Conservation (phyloP, 305 asterid species). For the Ilex paraguariensis region DNA sequence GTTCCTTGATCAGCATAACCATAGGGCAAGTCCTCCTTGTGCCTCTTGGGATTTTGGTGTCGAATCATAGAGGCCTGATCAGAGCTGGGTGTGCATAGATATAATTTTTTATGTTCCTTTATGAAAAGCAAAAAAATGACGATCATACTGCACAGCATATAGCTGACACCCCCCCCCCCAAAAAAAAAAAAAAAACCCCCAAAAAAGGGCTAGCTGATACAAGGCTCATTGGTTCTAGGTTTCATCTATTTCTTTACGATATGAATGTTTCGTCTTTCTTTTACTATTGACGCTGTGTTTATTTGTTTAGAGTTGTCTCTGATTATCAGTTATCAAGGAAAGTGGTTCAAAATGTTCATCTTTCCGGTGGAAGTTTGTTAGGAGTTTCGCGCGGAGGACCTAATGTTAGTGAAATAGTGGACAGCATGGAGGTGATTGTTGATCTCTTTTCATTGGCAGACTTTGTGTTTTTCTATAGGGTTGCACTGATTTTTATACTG, state of each 20-base stretch:
- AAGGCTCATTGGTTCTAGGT: neutral
- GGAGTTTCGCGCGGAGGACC: constrained; percentile 99
- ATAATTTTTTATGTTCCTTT: no score
- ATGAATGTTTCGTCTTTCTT: no score
- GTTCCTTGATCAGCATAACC: no score
- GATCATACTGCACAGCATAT: neutral
- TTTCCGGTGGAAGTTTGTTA: constrained; percentile 94
- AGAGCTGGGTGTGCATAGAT: no score
- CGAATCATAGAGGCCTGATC: no score
- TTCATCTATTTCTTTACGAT: no score
- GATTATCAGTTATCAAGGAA: constrained; percentile 70
- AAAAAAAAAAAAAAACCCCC: fast-evolving
- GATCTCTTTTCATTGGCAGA: constrained; percentile 1
- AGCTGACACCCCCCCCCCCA: neutral
- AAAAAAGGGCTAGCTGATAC: neutral
- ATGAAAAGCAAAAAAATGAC: neutral
- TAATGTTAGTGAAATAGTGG: constrained; percentile 72
- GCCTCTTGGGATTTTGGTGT: no score
- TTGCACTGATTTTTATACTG: no score
- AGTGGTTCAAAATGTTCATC: constrained; percentile 91
- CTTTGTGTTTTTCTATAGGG: neutral
- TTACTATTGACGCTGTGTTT: no score
- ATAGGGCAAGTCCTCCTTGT: no score
- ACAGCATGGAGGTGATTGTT: constrained; percentile 69
- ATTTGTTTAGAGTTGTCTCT: neutral